Evolutionary conservation across 179 eudicot genomes (phyloP), one percentile per base, ranked within the genome.

Genomic region (Silene noctiflora): DNA sequence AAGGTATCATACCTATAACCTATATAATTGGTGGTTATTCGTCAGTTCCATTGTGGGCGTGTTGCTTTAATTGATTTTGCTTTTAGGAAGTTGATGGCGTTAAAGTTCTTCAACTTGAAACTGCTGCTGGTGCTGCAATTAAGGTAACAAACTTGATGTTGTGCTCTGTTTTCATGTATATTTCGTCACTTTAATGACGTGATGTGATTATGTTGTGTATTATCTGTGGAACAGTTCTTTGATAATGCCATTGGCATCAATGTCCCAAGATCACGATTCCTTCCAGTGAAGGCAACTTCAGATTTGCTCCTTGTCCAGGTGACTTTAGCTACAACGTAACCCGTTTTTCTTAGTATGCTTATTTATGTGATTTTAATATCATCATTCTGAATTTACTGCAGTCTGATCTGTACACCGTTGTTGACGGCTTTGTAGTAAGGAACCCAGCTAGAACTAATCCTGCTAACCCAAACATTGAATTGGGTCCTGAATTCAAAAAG

Each of bases 221-320:
- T 31, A 76, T 62, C 31, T 70, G 35, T 66, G 74, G 20, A 33
- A 75, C 85, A 92, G 96, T 96, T 96, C 81, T 96, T 89, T 67
- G 93, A 93, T 62, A 86, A 85, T 75, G 96, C 98, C 25, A 94
- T 93, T 82, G 99, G 99, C 60, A 82, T 83, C 70, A 96, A 96
- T 84, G 98, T 88, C 74, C 99, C 99, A 62, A 89, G 99, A n/a
- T 88, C 98, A 71, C 96, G 99, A 53, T 96, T 96, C 90, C 98
- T 96, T 81, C 99, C 99, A 6, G 99, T 96, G 74, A 96, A 96
- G 85, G 97, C 94, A 35, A 87, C 91, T 71, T 93, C 99, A 72
- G 99, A 93, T 87, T 87, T 95, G 87, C 97, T 95, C 59, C 98
- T 92, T 83, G 99, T 96, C 71, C 99, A 96, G 91, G 99, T 96